phyloP scores from a whole-genome alignment of 2,329 filamentous ascomycete genomes.

The Fusarium dimerum region DNA sequence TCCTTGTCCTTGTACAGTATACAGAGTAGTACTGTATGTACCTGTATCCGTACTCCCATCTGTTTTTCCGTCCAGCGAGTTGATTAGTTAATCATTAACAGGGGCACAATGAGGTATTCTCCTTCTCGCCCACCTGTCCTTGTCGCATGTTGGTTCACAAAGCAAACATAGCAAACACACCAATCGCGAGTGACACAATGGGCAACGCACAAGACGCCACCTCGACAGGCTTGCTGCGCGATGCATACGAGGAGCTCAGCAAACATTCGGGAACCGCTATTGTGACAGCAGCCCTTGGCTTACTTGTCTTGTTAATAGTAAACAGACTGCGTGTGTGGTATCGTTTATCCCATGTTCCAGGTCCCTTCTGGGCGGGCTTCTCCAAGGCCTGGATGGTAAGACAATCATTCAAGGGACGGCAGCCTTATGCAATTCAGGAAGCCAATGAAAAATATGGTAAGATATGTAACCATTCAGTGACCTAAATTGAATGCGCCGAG shows the following conservation, averaged over 20 bases:
- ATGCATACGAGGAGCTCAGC: background rate
- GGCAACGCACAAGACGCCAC: background rate
- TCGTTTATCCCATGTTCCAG: constrained; percentile 37
- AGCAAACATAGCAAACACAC: background rate
- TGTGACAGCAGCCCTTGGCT: background rate
- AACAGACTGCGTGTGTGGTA: constrained; percentile 27
- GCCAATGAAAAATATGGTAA: constrained; percentile 30
- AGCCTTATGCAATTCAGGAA: constrained; percentile 28
- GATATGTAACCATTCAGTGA: background rate
- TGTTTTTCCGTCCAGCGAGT: no score
- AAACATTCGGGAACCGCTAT: background rate
- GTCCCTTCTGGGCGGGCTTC: constrained; percentile 35
- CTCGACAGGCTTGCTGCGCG: background rate
- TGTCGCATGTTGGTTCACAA: background rate
- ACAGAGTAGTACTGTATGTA: no score
- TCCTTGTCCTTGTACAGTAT: no score
- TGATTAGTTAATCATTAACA: no score
- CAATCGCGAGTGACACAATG: background rate
- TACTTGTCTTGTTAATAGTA: constrained; percentile 8
- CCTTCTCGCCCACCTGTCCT: background rate
- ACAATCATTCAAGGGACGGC: constrained; percentile 25
- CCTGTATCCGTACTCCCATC: no score
- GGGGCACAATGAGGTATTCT: background rate
- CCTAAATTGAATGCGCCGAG: background rate
- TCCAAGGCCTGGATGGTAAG: constrained; percentile 36